These are phyloP conservation scores for Backusella morwellensis DNA, from an alignment of 192 early-diverging fungal species.

Conservation along the genomic window DNA sequence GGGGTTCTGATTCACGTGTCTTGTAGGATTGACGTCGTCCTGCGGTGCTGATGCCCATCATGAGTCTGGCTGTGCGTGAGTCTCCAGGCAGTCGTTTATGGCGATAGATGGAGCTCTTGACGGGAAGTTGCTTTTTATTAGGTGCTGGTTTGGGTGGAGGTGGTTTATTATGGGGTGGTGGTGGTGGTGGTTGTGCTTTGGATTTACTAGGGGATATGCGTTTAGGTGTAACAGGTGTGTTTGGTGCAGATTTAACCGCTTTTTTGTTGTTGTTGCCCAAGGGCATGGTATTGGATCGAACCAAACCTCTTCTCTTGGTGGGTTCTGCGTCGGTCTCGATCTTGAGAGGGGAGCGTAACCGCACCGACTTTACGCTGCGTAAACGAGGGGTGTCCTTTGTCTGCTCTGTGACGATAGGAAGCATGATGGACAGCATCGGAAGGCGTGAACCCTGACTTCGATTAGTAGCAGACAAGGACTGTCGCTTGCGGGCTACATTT, in stretches of 20 bases:
- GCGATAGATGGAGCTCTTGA: conserved; percentile 12
- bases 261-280: neutral
- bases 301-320: neutral
- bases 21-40: neutral
- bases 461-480: conserved; percentile 16
- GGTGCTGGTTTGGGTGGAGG: neutral
- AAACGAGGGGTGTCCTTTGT: neutral
- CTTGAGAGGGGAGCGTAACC: neutral
- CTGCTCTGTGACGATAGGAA: neutral
- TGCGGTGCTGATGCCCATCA: conserved; percentile 25
- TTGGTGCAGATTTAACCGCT: neutral
- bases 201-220: conserved; percentile 4
- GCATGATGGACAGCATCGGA: conserved; percentile 11
- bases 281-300: conserved; percentile 11
- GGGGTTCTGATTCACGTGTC: neutral
- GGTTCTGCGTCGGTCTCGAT: neutral
- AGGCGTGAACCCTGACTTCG: conserved; percentile 35
- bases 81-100: conserved; percentile 22
- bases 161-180: neutral
- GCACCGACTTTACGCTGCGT: neutral
- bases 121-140: conserved; percentile 3
- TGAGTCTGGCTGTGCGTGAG: conserved; percentile 23
- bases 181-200: neutral
- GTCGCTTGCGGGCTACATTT: conserved; percentile 25
- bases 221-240: neutral